Evolutionary conservation across 2,329 filamentous ascomycete species (phyloP), one percentile per base, ranked within the genome.

Genomic region (Magnaporthiopsis rhizophila): DNA sequence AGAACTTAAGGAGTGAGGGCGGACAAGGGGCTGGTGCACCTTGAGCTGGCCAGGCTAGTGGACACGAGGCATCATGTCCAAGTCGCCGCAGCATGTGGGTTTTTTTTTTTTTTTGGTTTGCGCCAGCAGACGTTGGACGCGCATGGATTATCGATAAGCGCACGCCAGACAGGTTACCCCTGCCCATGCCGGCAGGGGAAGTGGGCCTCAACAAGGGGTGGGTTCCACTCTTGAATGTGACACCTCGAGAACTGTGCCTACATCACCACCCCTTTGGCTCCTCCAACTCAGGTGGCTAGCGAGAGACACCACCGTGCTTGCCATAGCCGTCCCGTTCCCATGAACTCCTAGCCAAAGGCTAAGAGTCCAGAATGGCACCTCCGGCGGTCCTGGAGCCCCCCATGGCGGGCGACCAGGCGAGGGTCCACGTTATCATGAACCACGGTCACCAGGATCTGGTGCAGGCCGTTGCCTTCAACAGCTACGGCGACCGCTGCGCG

Each of bases 401-500:
- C 24, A 57, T 65, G 32, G 63, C 69, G 64, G 79, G 82, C 66
- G 81, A 83, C 67, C 79, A 77, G 70, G 74, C 78, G 32, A 74
- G 75, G 60, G 84, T 86, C 68, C 81, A 85, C 65, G 76, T 83
- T 67, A 86, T 90, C 69, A 84, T 91, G 71, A 84, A 87, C 66
- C 87, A 92, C 74, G 88, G 88, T 69, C 89, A 93, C 76, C 85
- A 87, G 71, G 90, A 96, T 74, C 83, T 95, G 59, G 90, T 96
- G 62, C 88, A 93, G 68, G 89, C 91, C 64, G 88, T 94, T 66
- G 89, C 91, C 69, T 96, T 96, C 83, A 97, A 97, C 76, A 88
- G 88, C 69, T 96, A 96, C 75, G 94, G 93, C 70, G 93, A 92
- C 71, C 90, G 93, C 69, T 93, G 94, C 80, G 90, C 93, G 58